Percentiles rank a stretch among this genome's conserved stretches.
These are phyloP conservation scores for Metarhizium humberi DNA, from an alignment of 2,329 filamentous ascomycete genomes.

Conservation along the genomic window DNA sequence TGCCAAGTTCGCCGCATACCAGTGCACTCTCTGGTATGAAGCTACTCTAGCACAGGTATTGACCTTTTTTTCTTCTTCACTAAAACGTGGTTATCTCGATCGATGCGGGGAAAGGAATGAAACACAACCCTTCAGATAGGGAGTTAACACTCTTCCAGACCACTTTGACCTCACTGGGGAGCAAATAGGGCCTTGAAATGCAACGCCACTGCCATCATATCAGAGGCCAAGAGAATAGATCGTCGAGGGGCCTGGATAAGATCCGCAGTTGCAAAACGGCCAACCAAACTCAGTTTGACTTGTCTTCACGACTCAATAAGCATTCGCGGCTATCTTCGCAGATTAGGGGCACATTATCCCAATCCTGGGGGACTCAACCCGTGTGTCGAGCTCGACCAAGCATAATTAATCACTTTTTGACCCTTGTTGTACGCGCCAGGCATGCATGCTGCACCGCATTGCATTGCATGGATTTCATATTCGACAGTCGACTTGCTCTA, in stretches of 20 bases:
- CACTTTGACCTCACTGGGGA: too few species aligned
- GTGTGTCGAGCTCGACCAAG: not conserved
- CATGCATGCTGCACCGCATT: not conserved
- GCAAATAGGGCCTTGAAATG: too few species aligned
- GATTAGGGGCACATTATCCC: not conserved
- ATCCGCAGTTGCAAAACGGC: too few species aligned
- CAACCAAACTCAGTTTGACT: too few species aligned
- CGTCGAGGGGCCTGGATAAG: too few species aligned
- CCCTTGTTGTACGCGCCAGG: not conserved
- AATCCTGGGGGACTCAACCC: not conserved
- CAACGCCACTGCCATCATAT: too few species aligned
- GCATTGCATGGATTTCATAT: not conserved
- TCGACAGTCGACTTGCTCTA: too few species aligned
- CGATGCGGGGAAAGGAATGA: slow-evolving; percentile 1
- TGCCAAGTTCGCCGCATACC: slow-evolving; percentile 3
- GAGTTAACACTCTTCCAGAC: not conserved
- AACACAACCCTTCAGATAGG: not conserved
- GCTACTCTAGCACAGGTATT: not conserved
- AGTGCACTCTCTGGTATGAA: not conserved
- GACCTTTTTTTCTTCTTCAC: not conserved
- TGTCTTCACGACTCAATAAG: not conserved
- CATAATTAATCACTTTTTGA: not conserved
- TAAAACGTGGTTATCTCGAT: not conserved
- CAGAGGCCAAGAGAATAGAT: too few species aligned
- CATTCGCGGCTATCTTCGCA: not conserved